These are phyloP conservation scores for Santalum album DNA, from an alignment of 164 flowering plant genomes.

Conservation along the genomic window DNA sequence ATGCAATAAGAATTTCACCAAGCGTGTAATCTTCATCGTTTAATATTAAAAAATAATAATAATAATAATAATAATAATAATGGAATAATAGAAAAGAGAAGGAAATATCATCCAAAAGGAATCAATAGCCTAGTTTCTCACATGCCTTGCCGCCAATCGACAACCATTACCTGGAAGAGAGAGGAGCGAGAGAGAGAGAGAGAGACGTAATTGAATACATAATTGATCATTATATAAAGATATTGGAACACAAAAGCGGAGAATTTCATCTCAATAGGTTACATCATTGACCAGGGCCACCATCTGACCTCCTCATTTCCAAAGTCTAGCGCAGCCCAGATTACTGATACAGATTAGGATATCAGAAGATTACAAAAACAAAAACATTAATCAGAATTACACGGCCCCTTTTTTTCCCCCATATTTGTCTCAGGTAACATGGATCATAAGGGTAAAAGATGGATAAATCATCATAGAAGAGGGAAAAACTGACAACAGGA, in stretches of 20 bases:
- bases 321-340: not conserved
- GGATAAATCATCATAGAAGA: constrained; percentile 6
- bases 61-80: too few relatives aligned
- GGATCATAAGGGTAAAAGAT: constrained; percentile 8
- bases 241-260: not conserved
- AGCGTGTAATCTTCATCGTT: too few relatives aligned
- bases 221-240: not conserved
- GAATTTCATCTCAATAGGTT: constrained; percentile 7
- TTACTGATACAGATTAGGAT: constrained; percentile 8
- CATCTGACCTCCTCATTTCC: constrained; percentile 1
- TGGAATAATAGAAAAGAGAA: too few relatives aligned
- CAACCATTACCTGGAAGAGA: not conserved
- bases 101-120: too few relatives aligned
- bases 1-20: too few relatives aligned
- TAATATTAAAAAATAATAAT: too few relatives aligned
- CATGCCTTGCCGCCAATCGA: too few relatives aligned
- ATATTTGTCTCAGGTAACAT: constrained; percentile 1
- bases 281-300: constrained; percentile 11
- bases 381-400: not conserved
- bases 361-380: constrained; percentile 3
- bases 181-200: not conserved
- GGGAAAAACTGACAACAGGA: constrained; percentile 13
- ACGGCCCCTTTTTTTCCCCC: constrained; percentile 1
- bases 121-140: too few relatives aligned
- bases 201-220: not conserved